These are phyloP conservation scores for Ogataea neopini DNA, from an alignment of 805 yeast species.

Conservation along the genomic window DNA sequence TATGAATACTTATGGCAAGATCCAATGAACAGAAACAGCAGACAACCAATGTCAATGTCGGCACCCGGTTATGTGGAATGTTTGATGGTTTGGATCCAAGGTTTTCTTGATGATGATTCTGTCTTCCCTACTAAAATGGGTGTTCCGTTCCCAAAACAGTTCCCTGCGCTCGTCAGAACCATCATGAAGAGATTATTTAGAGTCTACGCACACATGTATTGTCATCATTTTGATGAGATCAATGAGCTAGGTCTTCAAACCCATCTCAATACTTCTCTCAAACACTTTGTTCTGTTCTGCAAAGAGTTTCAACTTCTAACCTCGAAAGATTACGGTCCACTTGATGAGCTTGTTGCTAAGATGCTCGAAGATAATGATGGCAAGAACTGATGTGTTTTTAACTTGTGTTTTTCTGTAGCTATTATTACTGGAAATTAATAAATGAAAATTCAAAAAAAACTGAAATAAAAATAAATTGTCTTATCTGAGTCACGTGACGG, in stretches of 20 bases:
- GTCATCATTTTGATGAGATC: constrained; percentile 96
- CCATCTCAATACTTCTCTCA: constrained; percentile 88
- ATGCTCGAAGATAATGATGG: constrained; percentile 49
- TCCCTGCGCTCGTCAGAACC: constrained; percentile 75
- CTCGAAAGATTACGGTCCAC: constrained; percentile 86
- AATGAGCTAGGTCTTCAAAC: constrained; percentile 90
- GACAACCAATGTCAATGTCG: constrained; percentile 80
- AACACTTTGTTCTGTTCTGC: constrained; percentile 87
- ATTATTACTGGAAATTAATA: constrained; percentile 2
- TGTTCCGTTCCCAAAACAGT: constrained; percentile 87
- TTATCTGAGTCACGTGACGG: constrained; percentile 24
- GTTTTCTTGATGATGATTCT: constrained; percentile 85
- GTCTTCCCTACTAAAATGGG: constrained; percentile 89
- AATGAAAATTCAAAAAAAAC: neutral
- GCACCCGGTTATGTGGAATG: constrained; percentile 96
- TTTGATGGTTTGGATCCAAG: constrained; percentile 93
- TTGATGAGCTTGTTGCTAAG: constrained; percentile 75
- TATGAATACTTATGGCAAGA: constrained; percentile 98
- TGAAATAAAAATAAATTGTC: neutral
- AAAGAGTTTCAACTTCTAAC: constrained; percentile 79
- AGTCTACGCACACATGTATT: constrained; percentile 95
- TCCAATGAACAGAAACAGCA: constrained; percentile 48
- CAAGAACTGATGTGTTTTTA: neutral
- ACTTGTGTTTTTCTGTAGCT: constrained; percentile 4
- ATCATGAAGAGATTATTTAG: constrained; percentile 89